These are phyloP conservation scores for Podospora pseudopauciseta DNA, from an alignment of 495 filamentous ascomycete genomes.

Conservation along the genomic window DNA sequence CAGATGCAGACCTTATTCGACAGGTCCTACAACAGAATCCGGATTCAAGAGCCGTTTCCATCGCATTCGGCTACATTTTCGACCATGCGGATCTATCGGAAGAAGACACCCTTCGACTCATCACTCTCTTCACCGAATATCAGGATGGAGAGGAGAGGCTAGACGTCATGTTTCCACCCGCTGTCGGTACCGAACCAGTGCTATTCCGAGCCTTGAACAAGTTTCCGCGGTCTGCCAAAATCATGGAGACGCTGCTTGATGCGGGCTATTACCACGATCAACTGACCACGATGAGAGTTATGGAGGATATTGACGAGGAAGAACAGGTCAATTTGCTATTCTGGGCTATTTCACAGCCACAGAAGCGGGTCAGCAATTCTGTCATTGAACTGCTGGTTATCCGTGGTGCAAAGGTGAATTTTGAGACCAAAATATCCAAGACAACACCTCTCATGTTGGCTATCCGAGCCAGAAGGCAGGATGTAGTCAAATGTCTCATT, in stretches of 20 bases:
- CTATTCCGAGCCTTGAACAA: conserved; percentile 41
- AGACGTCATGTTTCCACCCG: conserved; percentile 38
- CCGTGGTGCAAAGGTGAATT: conserved; percentile 46
- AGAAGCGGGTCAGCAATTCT: conserved; percentile 46
- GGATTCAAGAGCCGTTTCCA: conserved; percentile 35
- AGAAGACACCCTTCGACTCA: conserved; percentile 34
- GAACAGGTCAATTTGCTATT: conserved; percentile 44
- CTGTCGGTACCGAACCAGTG: conserved; percentile 31
- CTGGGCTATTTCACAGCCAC: conserved; percentile 47
- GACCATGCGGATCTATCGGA: conserved; percentile 37
- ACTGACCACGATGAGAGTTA: conserved; percentile 31
- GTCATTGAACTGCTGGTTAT: conserved; percentile 43
- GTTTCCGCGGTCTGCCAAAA: conserved; percentile 42
- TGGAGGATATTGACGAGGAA: conserved; percentile 37
- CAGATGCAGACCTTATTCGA: conserved; percentile 37
- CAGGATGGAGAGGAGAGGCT: conserved; percentile 38
- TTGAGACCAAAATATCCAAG: conserved; percentile 40
- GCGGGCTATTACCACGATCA: conserved; percentile 49
- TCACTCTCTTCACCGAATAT: conserved; percentile 43
- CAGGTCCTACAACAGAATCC: conserved; percentile 39
- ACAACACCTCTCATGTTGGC: conserved; percentile 49
- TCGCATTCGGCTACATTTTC: conserved; percentile 45
- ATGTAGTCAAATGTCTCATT: conserved; percentile 43
- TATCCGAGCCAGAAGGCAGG: conserved; percentile 39
- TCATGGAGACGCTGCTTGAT: conserved; percentile 42